phyloP scores from a whole-genome alignment of 768 basidiomycete species.

The Mycena polygramma region DNA sequence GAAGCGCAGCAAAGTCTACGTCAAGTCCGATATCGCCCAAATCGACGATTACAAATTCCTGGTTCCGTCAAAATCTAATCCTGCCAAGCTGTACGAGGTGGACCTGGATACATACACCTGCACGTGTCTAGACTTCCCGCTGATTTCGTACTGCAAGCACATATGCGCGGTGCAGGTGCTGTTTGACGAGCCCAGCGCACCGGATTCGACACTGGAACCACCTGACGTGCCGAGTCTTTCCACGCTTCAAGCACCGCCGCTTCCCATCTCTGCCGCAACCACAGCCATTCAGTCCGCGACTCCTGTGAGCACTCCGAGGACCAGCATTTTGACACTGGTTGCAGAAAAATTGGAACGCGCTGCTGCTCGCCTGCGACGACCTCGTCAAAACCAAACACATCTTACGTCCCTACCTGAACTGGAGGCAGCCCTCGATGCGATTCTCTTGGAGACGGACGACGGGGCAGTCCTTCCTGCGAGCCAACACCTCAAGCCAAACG shows the following conservation, averaged over 20 bases:
- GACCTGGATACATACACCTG: constrained; percentile 36
- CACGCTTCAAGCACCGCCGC: not conserved
- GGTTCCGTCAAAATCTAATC: too few relatives aligned
- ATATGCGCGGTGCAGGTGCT: constrained; percentile 33
- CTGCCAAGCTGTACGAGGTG: constrained; percentile 16
- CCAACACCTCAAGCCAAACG: too few relatives aligned
- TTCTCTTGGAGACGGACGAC: constrained; percentile 14
- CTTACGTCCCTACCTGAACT: not conserved
- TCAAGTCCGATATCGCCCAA: too few relatives aligned
- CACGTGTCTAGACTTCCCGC: constrained; percentile 30
- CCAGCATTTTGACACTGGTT: not conserved
- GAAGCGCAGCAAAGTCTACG: too few relatives aligned
- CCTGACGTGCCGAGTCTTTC: not conserved
- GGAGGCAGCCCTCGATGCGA: constrained; percentile 1
- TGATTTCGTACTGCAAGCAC: constrained; percentile 41
- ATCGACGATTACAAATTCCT: too few relatives aligned
- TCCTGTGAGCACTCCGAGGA: not conserved
- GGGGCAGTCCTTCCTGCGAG: constrained; percentile 6
- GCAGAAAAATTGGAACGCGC: constrained; percentile 16
- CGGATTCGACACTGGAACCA: not conserved
- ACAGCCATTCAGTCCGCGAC: not conserved
- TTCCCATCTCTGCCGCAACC: not conserved
- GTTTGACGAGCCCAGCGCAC: constrained; percentile 6
- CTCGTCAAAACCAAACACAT: not conserved
- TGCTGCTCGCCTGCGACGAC: not conserved